Conservation (phyloP, 176 grass and related monocot genomes). For the Oryza meridionalis region DNA sequence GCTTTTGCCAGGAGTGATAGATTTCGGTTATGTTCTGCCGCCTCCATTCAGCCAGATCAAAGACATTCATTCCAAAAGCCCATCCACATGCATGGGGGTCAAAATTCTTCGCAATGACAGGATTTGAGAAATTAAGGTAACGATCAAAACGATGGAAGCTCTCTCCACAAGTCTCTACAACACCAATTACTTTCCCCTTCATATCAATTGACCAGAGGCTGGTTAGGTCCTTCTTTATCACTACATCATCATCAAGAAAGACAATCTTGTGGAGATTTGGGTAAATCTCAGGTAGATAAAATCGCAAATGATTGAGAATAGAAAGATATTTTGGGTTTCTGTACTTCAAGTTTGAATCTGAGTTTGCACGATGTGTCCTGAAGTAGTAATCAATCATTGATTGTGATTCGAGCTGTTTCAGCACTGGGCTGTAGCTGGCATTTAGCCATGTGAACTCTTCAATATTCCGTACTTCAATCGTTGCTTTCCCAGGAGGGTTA, state of each 20-base stretch:
- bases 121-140: slow-evolving; percentile 95
- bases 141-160: slow-evolving; percentile 75
- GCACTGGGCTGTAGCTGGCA: slow-evolving; percentile 69
- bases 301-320: slow-evolving; percentile 83
- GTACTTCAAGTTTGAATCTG: slow-evolving; percentile 79
- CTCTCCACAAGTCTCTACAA: slow-evolving; percentile 84
- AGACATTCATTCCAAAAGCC: slow-evolving; percentile 97
- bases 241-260: slow-evolving; percentile 90
- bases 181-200: slow-evolving; percentile 82
- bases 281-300: slow-evolving; percentile 85
- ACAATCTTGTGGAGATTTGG: slow-evolving; percentile 84
- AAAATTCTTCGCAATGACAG: slow-evolving; percentile 78
- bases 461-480: slow-evolving; percentile 77
- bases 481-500: slow-evolving; percentile 78
- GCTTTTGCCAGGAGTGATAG: slow-evolving; percentile 79
- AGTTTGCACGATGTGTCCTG: slow-evolving; percentile 52
- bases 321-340: slow-evolving; percentile 93
- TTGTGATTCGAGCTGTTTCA: slow-evolving; percentile 75
- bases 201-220: slow-evolving; percentile 85
- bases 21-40: slow-evolving; percentile 72
- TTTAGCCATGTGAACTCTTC: slow-evolving; percentile 93
- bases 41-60: slow-evolving; percentile 90
- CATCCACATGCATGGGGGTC: slow-evolving; percentile 72
- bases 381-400: slow-evolving; percentile 95
- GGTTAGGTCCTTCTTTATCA: slow-evolving; percentile 79